phyloP scores from a whole-genome alignment of 192 early-diverging fungal genomes.

The Umbelopsis sp. region DNA sequence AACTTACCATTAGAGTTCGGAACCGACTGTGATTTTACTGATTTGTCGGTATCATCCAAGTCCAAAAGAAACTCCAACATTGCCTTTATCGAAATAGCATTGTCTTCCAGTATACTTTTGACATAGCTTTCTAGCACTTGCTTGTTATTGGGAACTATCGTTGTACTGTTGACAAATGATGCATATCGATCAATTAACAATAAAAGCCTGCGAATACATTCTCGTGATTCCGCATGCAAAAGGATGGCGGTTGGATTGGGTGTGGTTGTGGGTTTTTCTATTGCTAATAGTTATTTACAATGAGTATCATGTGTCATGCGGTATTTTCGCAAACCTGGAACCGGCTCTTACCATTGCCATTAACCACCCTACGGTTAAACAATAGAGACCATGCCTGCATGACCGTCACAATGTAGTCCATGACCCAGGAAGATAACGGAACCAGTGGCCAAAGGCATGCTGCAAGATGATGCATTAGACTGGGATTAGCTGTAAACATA shows the following conservation, averaged over 20 bases:
- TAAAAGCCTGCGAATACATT: conserved; percentile 21
- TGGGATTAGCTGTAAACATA: background rate
- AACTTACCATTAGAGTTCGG: background rate
- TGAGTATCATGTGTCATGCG: background rate
- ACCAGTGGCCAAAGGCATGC: conserved; percentile 33
- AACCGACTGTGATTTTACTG: background rate
- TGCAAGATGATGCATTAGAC: conserved; percentile 1
- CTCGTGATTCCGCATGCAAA: conserved; percentile 26
- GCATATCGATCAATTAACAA: conserved; percentile 29
- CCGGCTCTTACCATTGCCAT: conserved; percentile 20
- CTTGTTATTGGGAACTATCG: conserved; percentile 14
- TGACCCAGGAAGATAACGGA: conserved; percentile 27
- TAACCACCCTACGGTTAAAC: conserved; percentile 23
- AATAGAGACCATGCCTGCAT: conserved; percentile 34
- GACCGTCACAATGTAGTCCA: conserved; percentile 27
- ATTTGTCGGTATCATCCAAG: conserved; percentile 9
- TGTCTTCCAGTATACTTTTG: conserved; percentile 14
- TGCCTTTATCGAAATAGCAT: conserved; percentile 24
- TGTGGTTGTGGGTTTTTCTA: conserved; percentile 14
- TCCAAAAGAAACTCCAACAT: conserved; percentile 26
- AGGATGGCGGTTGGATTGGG: conserved; percentile 29
- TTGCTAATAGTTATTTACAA: background rate
- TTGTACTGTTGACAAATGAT: conserved; percentile 12
- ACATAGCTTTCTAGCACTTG: conserved; percentile 15
- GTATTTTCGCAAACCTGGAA: background rate